These are phyloP conservation scores for Phoma herbarum DNA, from an alignment of 2,329 filamentous ascomycete genomes.

Conservation along the genomic window DNA sequence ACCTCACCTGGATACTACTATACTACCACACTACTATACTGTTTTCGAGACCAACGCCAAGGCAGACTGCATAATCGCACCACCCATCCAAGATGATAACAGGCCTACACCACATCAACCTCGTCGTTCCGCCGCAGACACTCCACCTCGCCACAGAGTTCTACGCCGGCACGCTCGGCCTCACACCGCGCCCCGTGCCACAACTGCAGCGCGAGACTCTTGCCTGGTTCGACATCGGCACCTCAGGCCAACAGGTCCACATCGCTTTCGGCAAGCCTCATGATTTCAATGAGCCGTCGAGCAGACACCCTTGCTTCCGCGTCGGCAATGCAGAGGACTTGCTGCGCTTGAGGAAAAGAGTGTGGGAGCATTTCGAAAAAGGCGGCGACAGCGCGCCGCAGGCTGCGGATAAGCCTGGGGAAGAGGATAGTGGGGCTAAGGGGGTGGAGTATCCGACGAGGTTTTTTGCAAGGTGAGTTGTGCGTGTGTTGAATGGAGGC, in stretches of 20 bases:
- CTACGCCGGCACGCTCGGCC: constrained; percentile 59
- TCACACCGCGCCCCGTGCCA: constrained; percentile 63
- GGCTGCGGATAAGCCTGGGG: constrained; percentile 65
- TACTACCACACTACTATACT: too few species aligned
- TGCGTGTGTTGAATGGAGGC: neutral
- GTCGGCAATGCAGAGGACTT: constrained; percentile 60
- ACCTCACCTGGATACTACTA: neutral
- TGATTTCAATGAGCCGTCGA: constrained; percentile 41
- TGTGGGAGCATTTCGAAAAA: constrained; percentile 62
- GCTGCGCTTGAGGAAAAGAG: constrained; percentile 55
- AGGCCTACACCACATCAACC: constrained; percentile 31
- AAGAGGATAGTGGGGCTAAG: constrained; percentile 52
- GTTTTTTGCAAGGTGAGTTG: constrained; percentile 63
- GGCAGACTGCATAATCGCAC: neutral
- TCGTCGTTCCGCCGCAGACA: constrained; percentile 23
- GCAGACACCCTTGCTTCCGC: constrained; percentile 68
- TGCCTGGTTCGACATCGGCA: constrained; percentile 68
- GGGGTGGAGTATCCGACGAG: constrained; percentile 68
- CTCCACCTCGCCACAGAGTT: constrained; percentile 24
- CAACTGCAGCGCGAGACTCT: constrained; percentile 60
- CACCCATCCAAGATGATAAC: constrained; percentile 24
- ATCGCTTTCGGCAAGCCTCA: constrained; percentile 58
- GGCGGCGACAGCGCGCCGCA: constrained; percentile 62
- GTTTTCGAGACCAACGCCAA: too few species aligned
- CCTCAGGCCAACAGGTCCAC: constrained; percentile 65